Evolutionary conservation across 495 filamentous ascomycete genomes (phyloP).

Genomic region (Sporormia fimetaria): DNA sequence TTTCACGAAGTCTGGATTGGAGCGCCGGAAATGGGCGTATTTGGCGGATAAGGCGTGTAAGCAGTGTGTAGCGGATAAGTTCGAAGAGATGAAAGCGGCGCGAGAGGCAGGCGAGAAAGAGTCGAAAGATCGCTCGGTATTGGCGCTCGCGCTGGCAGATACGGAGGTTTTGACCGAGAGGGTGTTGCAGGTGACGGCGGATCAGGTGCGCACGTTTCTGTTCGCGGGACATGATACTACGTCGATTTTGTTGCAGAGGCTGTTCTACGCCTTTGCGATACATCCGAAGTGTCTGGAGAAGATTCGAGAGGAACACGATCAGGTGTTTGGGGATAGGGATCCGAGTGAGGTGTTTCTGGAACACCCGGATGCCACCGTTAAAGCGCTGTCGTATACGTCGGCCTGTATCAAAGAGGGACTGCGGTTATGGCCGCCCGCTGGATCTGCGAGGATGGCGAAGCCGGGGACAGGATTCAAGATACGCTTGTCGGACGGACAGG

Average conservation of each 20-base stretch:
- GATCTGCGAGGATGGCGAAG: slow-evolving; percentile 13
- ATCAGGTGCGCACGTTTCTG: slow-evolving; percentile 33
- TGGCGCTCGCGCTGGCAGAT: slow-evolving; percentile 18
- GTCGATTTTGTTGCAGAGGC: slow-evolving; percentile 30
- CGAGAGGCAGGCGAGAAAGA: slow-evolving; percentile 5
- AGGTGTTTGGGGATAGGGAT: slow-evolving; percentile 28
- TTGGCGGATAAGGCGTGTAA: slow-evolving; percentile 15
- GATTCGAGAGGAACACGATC: slow-evolving; percentile 34
- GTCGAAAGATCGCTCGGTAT: slow-evolving; percentile 14
- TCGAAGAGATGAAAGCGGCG: slow-evolving; percentile 18
- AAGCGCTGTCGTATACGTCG: slow-evolving; percentile 26
- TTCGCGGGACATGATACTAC: slow-evolving; percentile 43
- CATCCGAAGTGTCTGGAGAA: slow-evolving; percentile 31
- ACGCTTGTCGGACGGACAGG: slow-evolving; percentile 20
- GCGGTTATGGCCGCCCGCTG: slow-evolving; percentile 28
- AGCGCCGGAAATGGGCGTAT: slow-evolving; percentile 1
- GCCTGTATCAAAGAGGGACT: slow-evolving; percentile 31
- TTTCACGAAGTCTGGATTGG: slow-evolving; percentile 16
- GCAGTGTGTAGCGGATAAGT: slow-evolving; percentile 9
- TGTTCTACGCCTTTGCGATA: slow-evolving; percentile 32
- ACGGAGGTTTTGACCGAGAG: slow-evolving; percentile 10
- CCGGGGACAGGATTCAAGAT: slow-evolving; percentile 22
- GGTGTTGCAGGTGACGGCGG: slow-evolving; percentile 13
- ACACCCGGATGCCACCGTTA: slow-evolving; percentile 12
- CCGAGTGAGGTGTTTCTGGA: slow-evolving; percentile 12